A percentile compares a stretch with the other conserved stretches of the same genome.
phyloP scores from a whole-genome alignment of 1,284 basidiomycete species.

The Pseudozyma pruni region DNA sequence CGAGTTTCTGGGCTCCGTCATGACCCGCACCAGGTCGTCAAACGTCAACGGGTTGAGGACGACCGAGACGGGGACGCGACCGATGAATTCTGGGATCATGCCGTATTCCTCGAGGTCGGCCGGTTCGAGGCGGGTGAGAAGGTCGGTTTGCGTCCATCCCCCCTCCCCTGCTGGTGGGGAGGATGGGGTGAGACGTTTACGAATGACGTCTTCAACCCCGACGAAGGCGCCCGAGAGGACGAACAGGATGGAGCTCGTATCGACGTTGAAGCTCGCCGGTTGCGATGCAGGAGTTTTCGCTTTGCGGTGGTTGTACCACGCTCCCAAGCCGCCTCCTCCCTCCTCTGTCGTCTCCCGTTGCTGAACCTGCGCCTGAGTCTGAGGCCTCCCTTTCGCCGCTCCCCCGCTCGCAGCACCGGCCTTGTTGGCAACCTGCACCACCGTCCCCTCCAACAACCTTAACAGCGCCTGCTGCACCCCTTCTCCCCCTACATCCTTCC shows the following conservation, averaged over 20 bases:
- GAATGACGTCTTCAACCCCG: slow-evolving; percentile 80
- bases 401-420: slow-evolving; percentile 5
- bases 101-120: slow-evolving; percentile 85
- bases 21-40: slow-evolving; percentile 83
- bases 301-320: slow-evolving; percentile 25
- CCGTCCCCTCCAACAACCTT: slow-evolving; percentile 90
- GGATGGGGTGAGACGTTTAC: slow-evolving; percentile 9
- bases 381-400: neutral
- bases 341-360: neutral
- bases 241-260: slow-evolving; percentile 74
- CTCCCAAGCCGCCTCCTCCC: slow-evolving; percentile 9
- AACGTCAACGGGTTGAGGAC: slow-evolving; percentile 79
- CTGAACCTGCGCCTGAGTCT: neutral
- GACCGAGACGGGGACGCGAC: slow-evolving; percentile 86
- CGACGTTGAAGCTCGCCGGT: slow-evolving; percentile 77
- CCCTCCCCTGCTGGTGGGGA: neutral
- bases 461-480: slow-evolving; percentile 93
- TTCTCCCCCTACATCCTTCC: slow-evolving; percentile 92
- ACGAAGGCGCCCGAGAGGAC: slow-evolving; percentile 86
- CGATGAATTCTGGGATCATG: slow-evolving; percentile 90
- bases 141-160: slow-evolving; percentile 3
- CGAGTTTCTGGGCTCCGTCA: slow-evolving; percentile 90
- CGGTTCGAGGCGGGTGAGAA: slow-evolving; percentile 18
- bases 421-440: slow-evolving; percentile 76
- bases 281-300: too few species aligned